These are phyloP conservation scores for Pseudocercospora musae DNA, from an alignment of 2,329 filamentous ascomycete species.

Conservation along the genomic window DNA sequence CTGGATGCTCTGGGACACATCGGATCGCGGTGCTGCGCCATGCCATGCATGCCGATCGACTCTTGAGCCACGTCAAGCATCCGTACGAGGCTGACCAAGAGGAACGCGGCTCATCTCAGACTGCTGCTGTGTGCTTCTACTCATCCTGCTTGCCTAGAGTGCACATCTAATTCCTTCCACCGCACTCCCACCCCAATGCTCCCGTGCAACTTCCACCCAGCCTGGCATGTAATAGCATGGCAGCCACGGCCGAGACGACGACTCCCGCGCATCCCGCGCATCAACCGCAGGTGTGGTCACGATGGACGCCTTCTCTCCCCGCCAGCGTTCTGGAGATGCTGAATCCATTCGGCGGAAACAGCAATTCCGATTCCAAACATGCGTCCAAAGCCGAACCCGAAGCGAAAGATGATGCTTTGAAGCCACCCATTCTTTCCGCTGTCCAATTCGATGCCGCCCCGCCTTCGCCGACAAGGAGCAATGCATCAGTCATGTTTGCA, in stretches of 20 bases:
- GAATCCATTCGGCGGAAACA: constrained; percentile 30
- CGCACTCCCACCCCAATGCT: not conserved
- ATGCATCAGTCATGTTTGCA: constrained; percentile 33
- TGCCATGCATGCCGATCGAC: not conserved
- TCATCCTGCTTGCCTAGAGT: not conserved
- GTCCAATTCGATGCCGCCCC: constrained; percentile 17
- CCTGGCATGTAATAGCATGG: constrained; percentile 17
- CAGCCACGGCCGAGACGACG: constrained; percentile 20
- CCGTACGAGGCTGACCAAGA: constrained; percentile 13
- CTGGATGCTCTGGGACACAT: not conserved
- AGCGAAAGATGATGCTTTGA: constrained; percentile 2
- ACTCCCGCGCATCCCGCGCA: constrained; percentile 6
- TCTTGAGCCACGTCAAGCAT: not conserved
- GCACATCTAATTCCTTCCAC: not conserved
- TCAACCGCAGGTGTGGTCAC: constrained; percentile 17
- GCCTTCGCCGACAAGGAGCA: constrained; percentile 29
- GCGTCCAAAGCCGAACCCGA: constrained; percentile 6
- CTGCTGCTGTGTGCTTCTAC: not conserved
- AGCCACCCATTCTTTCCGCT: constrained; percentile 23
- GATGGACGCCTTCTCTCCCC: constrained; percentile 32
- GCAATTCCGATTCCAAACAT: constrained; percentile 1
- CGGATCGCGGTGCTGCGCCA: not conserved
- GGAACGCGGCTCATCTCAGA: constrained; percentile 1
- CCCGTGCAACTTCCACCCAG: not conserved
- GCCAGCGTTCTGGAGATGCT: constrained; percentile 28